Conservation (phyloP, 345 rosid genomes). For the Pseudoturritis turrita region DNA sequence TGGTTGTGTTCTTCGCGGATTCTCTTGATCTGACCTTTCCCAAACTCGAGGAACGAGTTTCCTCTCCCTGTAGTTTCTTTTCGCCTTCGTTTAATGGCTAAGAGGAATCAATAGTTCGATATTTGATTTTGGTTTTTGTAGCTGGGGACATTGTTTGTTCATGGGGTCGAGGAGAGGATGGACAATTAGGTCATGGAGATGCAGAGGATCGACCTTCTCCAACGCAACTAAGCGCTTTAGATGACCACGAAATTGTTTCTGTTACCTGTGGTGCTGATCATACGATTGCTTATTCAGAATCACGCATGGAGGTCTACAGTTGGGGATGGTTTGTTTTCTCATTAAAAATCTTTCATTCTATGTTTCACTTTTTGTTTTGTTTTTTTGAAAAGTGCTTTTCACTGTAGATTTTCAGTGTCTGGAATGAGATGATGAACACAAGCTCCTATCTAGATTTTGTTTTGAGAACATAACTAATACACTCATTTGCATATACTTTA, state of each 20-base stretch:
- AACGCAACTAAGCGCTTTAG: conserved; percentile 68
- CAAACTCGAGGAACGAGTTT: neutral
- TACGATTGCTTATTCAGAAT: conserved; percentile 72
- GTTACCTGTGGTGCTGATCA: conserved; percentile 96
- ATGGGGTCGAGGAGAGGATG: conserved; percentile 99
- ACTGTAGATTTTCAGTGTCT: neutral
- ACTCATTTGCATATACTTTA: neutral
- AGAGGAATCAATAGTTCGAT: neutral
- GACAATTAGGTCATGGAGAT: conserved; percentile 96
- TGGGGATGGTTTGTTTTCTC: conserved; percentile 74
- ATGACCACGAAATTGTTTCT: conserved; percentile 55
- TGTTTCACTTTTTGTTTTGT: neutral
- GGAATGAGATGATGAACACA: neutral
- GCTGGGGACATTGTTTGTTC: conserved; percentile 91
- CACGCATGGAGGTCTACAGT: conserved; percentile 63
- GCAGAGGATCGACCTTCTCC: conserved; percentile 86
- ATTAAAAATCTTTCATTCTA: neutral
- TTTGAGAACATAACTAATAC: neutral
- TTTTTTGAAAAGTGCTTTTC: neutral
- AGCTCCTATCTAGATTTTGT: neutral
- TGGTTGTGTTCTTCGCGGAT: neutral
- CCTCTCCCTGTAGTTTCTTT: neutral
- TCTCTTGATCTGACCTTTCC: conserved; percentile 16
- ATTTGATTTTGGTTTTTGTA: conserved; percentile 30
- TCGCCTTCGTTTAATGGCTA: too few relatives aligned